Conservation (phyloP, 176 grass and related monocot genomes). For the Oropetium thomaeum region DNA sequence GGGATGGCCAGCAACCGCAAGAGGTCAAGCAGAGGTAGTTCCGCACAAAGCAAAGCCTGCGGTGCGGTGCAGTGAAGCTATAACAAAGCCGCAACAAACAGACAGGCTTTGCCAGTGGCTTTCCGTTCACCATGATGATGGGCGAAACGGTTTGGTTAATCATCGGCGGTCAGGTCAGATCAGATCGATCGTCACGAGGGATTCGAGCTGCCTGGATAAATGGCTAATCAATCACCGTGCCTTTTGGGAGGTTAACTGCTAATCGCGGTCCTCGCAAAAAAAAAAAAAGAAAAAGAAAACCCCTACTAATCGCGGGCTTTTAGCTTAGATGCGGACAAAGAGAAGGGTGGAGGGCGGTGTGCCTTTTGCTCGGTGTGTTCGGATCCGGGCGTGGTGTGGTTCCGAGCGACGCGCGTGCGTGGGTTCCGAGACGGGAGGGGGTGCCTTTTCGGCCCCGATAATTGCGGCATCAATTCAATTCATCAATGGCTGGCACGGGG, state of each 20-base stretch:
- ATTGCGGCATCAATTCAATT: conserved; percentile 45
- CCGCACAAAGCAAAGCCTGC: conserved; percentile 23
- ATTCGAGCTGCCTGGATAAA: too few species aligned
- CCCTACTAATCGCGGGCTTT: not conserved
- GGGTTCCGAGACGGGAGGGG: not conserved
- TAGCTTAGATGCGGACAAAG: not conserved
- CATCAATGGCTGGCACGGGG: conserved; percentile 37
- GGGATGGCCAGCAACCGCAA: conserved; percentile 5
- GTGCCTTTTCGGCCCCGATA: conserved; percentile 35
- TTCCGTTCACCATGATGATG: conserved; percentile 36
- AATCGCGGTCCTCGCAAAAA: too few species aligned
- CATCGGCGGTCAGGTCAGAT: conserved; percentile 12
- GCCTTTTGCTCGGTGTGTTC: conserved; percentile 24
- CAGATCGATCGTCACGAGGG: not conserved
- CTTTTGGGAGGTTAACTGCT: not conserved
- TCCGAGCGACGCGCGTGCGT: conserved; percentile 32
- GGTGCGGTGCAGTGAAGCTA: too few species aligned
- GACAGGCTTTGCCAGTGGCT: conserved; percentile 14
- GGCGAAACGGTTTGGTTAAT: conserved; percentile 44
- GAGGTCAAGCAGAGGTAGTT: not conserved
- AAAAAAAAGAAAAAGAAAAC: too few species aligned
- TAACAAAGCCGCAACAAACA: not conserved
- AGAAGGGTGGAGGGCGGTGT: not conserved
- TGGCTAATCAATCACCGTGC: not conserved
- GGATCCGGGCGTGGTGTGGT: conserved; percentile 15